Evolutionary conservation across 2,329 filamentous ascomycete genomes (phyloP).

Genomic region (Thielaviopsis euricoi): DNA sequence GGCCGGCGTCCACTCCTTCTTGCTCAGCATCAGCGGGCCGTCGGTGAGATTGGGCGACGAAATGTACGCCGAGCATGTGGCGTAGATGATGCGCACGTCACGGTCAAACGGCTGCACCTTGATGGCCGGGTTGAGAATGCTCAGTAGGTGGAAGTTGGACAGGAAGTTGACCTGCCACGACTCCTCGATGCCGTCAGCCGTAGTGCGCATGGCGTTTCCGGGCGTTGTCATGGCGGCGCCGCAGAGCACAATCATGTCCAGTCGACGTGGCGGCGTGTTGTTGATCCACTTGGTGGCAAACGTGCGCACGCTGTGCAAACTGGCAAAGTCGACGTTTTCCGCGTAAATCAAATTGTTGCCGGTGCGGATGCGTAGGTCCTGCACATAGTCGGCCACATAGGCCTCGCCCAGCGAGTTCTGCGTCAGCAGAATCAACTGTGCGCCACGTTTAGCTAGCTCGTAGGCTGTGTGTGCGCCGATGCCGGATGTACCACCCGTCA

Average conservation of each 20-base stretch:
- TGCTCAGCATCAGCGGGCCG: conserved; percentile 21
- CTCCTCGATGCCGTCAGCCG: conserved; percentile 66
- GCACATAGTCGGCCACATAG: conserved; percentile 83
- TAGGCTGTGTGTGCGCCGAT: conserved; percentile 65
- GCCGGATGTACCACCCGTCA: conserved; percentile 89
- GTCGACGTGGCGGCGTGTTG: conserved; percentile 70
- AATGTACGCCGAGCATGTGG: conserved; percentile 81
- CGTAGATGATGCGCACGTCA: conserved; percentile 75
- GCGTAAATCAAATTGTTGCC: conserved; percentile 83
- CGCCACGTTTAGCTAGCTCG: conserved; percentile 63
- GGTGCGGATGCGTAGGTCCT: conserved; percentile 63
- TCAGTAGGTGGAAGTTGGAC: conserved; percentile 86
- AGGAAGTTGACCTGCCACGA: conserved; percentile 94
- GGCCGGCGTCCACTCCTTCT: conserved; percentile 36
- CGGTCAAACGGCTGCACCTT: conserved; percentile 84
- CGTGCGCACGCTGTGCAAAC: conserved; percentile 73
- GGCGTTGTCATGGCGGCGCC: conserved; percentile 61
- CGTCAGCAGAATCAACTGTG: conserved; percentile 81
- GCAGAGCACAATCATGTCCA: conserved; percentile 85
- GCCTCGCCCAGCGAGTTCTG: conserved; percentile 66
- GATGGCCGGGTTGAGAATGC: conserved; percentile 78
- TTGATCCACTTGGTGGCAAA: conserved; percentile 99
- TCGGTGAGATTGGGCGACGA: conserved; percentile 50
- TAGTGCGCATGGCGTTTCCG: conserved; percentile 42
- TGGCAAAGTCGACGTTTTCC: conserved; percentile 80